Base-by-base conservation (phyloP, 1,139 yeast genomes). In the Geotrichum europaeum region DNA sequence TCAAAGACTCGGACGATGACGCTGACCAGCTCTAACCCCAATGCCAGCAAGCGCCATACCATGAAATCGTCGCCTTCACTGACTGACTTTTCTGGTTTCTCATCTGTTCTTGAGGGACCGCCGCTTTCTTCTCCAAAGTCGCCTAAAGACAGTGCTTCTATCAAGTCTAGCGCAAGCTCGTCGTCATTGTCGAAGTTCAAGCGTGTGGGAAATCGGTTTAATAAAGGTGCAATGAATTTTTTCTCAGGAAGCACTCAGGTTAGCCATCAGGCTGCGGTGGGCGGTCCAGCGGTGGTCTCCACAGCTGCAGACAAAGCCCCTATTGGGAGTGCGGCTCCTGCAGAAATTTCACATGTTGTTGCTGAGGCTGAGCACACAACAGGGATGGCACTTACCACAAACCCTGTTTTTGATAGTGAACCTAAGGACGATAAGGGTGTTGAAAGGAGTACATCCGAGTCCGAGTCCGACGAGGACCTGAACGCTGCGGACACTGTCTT, bases 401-500 rank as follows among this genome's bases (percentile, higher is more conserved):
- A 13, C 52, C n/a, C 34, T 13, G 4, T 49, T n/a, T n/a, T 28
- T 32, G 34, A 24, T 25, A 15, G 10, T 49, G n/a, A 24, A 25
- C 52, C 34, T 15, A 24, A 22, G 13, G 50, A 47, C 7, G 36
- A 20, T 30, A 25, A 25, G 20, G 18, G 20, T 5, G 47, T 18
- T n/a, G 47, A 50, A 12, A 60, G 45, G 32, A 49, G 60, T 13
- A 52, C 51, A 2, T 57, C 55, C 5, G 57, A 51, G 15, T 58
- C 54, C 24, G 67, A 64, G 28, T 62, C 62, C 22, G 69, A 65
- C 12, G 69, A 67, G 15, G 63, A 65, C 32, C 60, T 65, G 50
- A 56, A 66, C 34, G 67, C 71, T 6, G 73, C 71, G 4, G 72
- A 72, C 51, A 73, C 76, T 4, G 73, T 74, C 7, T 74, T 73